Evolutionary conservation across 768 basidiomycete species (phyloP).

Genomic region (Boletus subcaerulescens): DNA sequence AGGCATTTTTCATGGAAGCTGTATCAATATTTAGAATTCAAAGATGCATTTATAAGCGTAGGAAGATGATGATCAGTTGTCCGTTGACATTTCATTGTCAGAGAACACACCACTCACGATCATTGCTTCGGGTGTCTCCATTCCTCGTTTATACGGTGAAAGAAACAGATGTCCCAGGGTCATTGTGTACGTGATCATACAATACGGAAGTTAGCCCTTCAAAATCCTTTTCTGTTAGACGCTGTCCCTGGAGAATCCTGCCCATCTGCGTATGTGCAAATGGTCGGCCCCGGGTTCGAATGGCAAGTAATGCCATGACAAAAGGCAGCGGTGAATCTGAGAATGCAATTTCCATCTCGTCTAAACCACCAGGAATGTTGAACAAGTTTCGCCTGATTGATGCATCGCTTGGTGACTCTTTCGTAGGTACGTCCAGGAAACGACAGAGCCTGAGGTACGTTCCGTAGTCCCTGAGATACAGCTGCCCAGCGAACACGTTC

Average conservation of each 20-base stretch:
- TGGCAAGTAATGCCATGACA: constrained; percentile 15
- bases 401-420: background rate
- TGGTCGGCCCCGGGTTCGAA: constrained; percentile 14
- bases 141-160: no score
- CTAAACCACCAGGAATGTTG: background rate
- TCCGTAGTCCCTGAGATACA: background rate
- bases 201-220: constrained; percentile 44
- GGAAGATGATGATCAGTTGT: no score
- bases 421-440: constrained; percentile 17
- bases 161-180: no score
- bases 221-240: background rate
- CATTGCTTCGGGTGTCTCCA: no score
- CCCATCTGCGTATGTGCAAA: background rate
- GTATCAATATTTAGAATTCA: no score
- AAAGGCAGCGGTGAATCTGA: constrained; percentile 31
- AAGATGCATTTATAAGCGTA: no score
- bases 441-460: constrained; percentile 21
- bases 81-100: no score
- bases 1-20: no score
- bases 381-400: background rate
- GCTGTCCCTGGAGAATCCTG: background rate
- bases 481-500: no score
- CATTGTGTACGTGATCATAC: constrained; percentile 51
- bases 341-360: constrained; percentile 21
- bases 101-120: no score